Evolutionary conservation across 495 filamentous ascomycete species (phyloP).

Genomic region (Trichocladium uniseriatum): DNA sequence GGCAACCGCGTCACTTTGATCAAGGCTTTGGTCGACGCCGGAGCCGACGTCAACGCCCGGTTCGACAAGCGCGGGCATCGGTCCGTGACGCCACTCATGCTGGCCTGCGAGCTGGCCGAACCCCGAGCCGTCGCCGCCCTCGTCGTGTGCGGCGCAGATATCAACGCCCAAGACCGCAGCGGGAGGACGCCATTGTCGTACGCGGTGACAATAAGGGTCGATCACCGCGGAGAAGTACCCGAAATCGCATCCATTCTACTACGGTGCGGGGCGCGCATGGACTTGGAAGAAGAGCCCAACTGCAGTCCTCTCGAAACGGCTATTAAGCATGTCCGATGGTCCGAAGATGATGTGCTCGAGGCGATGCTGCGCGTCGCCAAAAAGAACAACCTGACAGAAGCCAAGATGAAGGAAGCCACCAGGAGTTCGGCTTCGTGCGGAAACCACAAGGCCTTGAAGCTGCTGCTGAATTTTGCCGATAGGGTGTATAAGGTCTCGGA

Average conservation of each 20-base stretch:
- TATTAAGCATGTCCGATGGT: slow-evolving; percentile 17
- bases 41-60: slow-evolving; percentile 19
- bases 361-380: slow-evolving; percentile 15
- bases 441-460: slow-evolving; percentile 18
- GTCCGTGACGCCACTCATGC: slow-evolving; percentile 18
- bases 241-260: slow-evolving; percentile 15
- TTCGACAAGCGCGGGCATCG: slow-evolving; percentile 19
- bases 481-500: slow-evolving; percentile 10
- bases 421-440: slow-evolving; percentile 14
- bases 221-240: slow-evolving; percentile 17
- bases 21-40: slow-evolving; percentile 16
- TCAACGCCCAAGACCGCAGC: slow-evolving; percentile 17
- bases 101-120: slow-evolving; percentile 22
- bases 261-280: slow-evolving; percentile 13
- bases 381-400: slow-evolving; percentile 7
- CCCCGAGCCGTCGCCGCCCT: slow-evolving; percentile 16
- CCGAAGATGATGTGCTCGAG: slow-evolving; percentile 15
- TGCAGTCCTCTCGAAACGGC: slow-evolving; percentile 18
- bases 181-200: slow-evolving; percentile 17
- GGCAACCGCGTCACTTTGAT: slow-evolving; percentile 18
- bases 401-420: slow-evolving; percentile 15
- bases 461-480: slow-evolving; percentile 14
- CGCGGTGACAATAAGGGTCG: slow-evolving; percentile 14
- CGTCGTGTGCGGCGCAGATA: slow-evolving; percentile 12
- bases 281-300: slow-evolving; percentile 18